phyloP scores from a whole-genome alignment of 345 rosid species.

The Gossypium raimondii region DNA sequence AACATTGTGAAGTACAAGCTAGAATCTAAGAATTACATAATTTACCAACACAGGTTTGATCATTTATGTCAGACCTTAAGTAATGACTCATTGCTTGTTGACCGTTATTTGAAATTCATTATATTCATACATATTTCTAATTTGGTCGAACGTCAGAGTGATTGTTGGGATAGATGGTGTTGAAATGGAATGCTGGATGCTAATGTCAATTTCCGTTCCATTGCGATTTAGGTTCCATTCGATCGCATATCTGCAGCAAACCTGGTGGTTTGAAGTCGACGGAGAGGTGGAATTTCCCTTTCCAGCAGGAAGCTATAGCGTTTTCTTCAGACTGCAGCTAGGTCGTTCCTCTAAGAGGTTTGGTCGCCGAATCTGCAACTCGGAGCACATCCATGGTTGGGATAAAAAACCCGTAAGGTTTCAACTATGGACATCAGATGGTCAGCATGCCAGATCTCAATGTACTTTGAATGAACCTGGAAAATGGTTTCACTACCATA shows the following conservation, averaged over 20 bases:
- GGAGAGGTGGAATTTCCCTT: slow-evolving; percentile 91
- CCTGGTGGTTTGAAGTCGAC: slow-evolving; percentile 92
- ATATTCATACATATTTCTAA: neutral
- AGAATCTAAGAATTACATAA: neutral
- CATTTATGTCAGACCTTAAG: neutral
- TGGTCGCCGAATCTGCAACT: slow-evolving; percentile 69
- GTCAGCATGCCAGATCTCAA: slow-evolving; percentile 71
- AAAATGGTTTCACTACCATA: slow-evolving; percentile 75
- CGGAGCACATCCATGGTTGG: slow-evolving; percentile 91
- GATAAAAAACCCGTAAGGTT: slow-evolving; percentile 76
- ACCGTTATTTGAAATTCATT: neutral
- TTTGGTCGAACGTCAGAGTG: neutral
- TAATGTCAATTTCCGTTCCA: slow-evolving; percentile 18
- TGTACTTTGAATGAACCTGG: slow-evolving; percentile 60
- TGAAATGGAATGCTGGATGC: slow-evolving; percentile 3
- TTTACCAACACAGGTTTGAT: neutral
- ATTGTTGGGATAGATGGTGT: neutral
- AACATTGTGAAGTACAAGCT: neutral
- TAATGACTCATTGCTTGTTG: neutral
- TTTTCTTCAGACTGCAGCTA: slow-evolving; percentile 78
- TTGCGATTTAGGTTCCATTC: slow-evolving; percentile 49
- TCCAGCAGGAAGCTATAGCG: slow-evolving; percentile 76
- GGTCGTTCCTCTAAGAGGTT: slow-evolving; percentile 58
- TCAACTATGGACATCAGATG: slow-evolving; percentile 85
- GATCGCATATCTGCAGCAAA: slow-evolving; percentile 88